These are phyloP conservation scores for Neophaeococcomyces aloes DNA, from an alignment of 2,329 filamentous ascomycete genomes.

Conservation along the genomic window DNA sequence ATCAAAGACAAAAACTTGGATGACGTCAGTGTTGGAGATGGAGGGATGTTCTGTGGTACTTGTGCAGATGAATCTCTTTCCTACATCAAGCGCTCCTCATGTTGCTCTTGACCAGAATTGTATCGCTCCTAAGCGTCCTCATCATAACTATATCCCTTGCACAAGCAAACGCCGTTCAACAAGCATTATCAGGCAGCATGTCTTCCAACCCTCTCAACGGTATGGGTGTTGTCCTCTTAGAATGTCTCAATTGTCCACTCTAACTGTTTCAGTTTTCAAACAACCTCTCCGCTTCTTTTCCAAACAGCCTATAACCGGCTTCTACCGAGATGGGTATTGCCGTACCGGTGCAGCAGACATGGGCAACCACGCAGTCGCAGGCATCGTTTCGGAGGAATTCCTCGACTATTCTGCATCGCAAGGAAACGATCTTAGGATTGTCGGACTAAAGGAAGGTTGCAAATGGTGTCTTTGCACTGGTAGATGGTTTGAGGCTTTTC, in stretches of 20 bases:
- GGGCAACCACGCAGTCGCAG: conserved; percentile 52
- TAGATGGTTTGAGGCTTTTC: conserved; percentile 51
- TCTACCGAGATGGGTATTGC: conserved; percentile 54
- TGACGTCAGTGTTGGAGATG: conserved; percentile 4
- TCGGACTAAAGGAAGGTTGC: conserved; percentile 48
- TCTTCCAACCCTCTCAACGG: conserved; percentile 8
- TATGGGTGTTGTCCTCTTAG: background rate
- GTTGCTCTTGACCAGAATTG: background rate
- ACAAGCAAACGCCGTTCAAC: background rate
- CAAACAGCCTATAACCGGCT: conserved; percentile 50
- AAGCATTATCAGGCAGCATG: background rate
- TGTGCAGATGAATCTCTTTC: background rate
- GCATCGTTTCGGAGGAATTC: conserved; percentile 49
- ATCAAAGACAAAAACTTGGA: background rate
- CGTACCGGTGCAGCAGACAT: conserved; percentile 43
- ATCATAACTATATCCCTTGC: background rate
- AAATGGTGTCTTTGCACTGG: conserved; percentile 55
- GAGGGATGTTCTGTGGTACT: background rate
- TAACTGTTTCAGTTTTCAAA: conserved; percentile 37
- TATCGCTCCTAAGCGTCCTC: background rate
- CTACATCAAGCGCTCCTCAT: background rate
- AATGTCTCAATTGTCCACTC: background rate
- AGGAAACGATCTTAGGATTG: conserved; percentile 50
- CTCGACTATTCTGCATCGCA: conserved; percentile 50
- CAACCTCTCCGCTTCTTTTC: conserved; percentile 50